Evolutionary conservation across 2,329 filamentous ascomycete genomes (phyloP).

Genomic region (Colletotrichum tamarilloi): DNA sequence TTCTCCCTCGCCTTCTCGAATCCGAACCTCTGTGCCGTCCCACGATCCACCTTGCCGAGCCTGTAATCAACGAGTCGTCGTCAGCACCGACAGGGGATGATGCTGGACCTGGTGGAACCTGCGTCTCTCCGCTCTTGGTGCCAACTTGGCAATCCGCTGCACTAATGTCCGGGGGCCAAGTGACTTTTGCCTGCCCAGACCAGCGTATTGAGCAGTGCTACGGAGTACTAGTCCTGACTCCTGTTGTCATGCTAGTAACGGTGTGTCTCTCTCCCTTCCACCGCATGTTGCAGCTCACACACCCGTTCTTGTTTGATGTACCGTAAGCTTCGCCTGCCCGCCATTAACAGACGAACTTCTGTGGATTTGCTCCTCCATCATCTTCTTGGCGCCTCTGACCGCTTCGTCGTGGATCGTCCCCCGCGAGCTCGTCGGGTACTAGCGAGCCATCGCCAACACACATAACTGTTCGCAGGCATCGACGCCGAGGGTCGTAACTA

Average conservation of each 20-base stretch:
- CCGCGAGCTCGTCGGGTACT: not conserved
- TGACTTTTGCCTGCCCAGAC: not conserved
- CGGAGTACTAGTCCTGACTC: not conserved
- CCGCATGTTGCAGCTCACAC: constrained; percentile 9
- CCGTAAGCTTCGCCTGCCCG: not conserved
- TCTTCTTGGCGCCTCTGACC: constrained; percentile 14
- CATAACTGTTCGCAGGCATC: not conserved
- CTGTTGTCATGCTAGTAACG: not conserved
- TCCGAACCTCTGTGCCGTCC: constrained; percentile 12
- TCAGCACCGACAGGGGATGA: constrained; percentile 28
- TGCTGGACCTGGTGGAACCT: constrained; percentile 20
- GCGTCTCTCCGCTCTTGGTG: constrained; percentile 30
- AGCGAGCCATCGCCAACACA: not conserved
- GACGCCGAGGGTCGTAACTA: not conserved
- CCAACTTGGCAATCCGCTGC: constrained; percentile 29
- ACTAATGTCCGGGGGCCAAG: not conserved
- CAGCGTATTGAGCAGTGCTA: not conserved
- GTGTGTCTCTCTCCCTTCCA: constrained; percentile 12
- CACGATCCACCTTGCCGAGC: constrained; percentile 33
- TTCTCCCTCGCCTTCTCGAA: constrained; percentile 24
- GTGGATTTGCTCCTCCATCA: not conserved
- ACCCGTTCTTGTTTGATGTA: constrained; percentile 11
- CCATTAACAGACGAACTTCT: not conserved
- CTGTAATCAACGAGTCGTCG: constrained; percentile 35
- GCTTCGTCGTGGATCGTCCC: not conserved